Percentiles rank a stretch among this genome's conserved stretches.
Evolutionary conservation across 371 early-diverging fungal species (phyloP).

Genomic region (Funneliformis caledonium): DNA sequence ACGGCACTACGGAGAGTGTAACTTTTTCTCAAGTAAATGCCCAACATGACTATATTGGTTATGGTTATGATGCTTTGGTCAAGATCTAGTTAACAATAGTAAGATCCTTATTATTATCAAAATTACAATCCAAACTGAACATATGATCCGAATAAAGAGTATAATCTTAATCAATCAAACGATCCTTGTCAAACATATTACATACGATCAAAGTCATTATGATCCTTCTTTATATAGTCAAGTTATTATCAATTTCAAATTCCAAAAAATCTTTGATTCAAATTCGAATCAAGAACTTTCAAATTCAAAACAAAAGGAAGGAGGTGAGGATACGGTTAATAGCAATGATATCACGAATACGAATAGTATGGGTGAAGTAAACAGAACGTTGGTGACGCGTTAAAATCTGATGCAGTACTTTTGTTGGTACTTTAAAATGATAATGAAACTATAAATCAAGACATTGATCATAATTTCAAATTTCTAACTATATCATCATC

Average conservation of each 20-base stretch:
- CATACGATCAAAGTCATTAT: too few species aligned
- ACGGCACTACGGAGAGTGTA: neutral
- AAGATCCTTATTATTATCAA: slow-evolving; percentile 17
- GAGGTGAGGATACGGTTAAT: too few species aligned
- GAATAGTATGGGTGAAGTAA: too few species aligned
- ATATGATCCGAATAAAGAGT: slow-evolving; percentile 14
- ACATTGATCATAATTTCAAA: neutral
- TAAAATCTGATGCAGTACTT: neutral
- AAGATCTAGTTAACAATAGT: slow-evolving; percentile 8
- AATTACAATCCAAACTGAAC: neutral
- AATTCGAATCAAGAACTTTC: neutral
- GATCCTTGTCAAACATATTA: slow-evolving; percentile 2
- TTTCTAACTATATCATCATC: neutral
- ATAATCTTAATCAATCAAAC: neutral
- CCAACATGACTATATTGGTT: slow-evolving; percentile 8
- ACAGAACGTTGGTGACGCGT: neutral
- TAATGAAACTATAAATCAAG: neutral
- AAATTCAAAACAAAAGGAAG: neutral
- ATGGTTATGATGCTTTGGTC: slow-evolving; percentile 11
- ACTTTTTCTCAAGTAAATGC: neutral
- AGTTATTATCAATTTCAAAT: neutral
- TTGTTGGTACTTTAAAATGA: neutral
- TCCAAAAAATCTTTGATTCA: neutral
- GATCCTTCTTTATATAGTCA: neutral
- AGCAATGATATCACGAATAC: too few species aligned